Base-by-base conservation (phyloP, 2,329 filamentous ascomycete species). In the Pestalotiopsis sp. region DNA sequence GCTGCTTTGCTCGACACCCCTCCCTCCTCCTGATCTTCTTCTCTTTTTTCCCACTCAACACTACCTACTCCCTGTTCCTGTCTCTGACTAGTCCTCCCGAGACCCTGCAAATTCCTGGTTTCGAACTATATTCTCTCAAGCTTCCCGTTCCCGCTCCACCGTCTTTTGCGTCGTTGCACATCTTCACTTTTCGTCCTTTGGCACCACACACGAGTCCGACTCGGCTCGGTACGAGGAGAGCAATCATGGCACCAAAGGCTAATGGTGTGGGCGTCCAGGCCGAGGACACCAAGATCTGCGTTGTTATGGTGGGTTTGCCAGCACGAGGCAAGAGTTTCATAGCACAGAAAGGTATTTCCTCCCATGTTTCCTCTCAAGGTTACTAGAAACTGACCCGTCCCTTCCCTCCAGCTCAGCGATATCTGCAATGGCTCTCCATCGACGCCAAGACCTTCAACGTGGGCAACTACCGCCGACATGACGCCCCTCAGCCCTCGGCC, bases 261-360 rank as follows among this genome's bases (percentile, higher is more conserved):
- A 91, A 91, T 80, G 90, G 92, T 73, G 83, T 89, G 75, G 92
- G 91, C 77, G 88, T 95, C 73, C 92, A 97, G 93, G 93, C 93
- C 76, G 95, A 98, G 85, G 94, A 98, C 82, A 95, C 93, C 70
- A 93, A 93, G 81, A 97, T 99, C 84, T 98, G 95, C 81, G 95
- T 99, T 72, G 94, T 99, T 76, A 98, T 99, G 96, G 96, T 99
- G 70, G 96, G 96, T 73, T 87, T 99, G 79, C 96, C 96, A 67
- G 96, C 96, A 70, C 88, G 96, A 75, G 96, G 96, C 78, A 99
- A 99, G 88, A 97, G 94, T 84, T 90, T 97, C 81, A 98, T 99
- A 79, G 95, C 96, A 74, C 94, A 97, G 78, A 98, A 98, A 89
- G 94, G 95, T 96, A 85, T 77, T 84, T 79, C 17, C 31, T 36